These are phyloP conservation scores for Paecilomyces sp. DNA, from an alignment of 2,329 filamentous ascomycete species.

Conservation along the genomic window DNA sequence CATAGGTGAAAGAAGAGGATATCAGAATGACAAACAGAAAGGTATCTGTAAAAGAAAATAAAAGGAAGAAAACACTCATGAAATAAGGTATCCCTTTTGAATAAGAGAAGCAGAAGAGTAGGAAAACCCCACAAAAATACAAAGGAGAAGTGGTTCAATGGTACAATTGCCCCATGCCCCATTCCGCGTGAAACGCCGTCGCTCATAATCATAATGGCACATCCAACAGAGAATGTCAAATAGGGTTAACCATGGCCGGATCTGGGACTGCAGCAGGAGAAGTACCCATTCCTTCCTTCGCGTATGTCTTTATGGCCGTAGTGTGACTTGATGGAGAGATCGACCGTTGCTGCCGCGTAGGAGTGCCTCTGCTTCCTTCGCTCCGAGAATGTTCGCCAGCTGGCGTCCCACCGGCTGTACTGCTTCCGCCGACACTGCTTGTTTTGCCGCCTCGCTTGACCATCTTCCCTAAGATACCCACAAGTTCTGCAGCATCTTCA, in stretches of 20 bases:
- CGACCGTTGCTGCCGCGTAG: slow-evolving; percentile 6
- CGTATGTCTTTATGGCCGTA: not conserved
- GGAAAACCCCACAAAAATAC: not conserved
- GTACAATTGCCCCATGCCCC: not conserved
- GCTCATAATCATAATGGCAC: not conserved
- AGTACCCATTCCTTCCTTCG: not conserved
- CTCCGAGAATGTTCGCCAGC: slow-evolving; percentile 22
- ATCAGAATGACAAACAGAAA: not conserved
- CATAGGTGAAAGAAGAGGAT: not conserved
- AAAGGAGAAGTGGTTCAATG: not conserved
- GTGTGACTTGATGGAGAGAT: slow-evolving; percentile 9
- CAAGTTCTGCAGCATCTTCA: slow-evolving; percentile 79
- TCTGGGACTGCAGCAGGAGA: slow-evolving; percentile 21
- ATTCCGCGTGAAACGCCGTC: not conserved
- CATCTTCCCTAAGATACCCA: slow-evolving; percentile 80
- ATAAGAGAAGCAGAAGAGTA: not conserved
- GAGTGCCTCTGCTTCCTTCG: slow-evolving; percentile 22
- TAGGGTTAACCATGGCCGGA: slow-evolving; percentile 28
- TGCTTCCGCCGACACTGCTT: slow-evolving; percentile 21
- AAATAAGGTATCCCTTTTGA: not conserved
- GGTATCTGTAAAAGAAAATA: not conserved
- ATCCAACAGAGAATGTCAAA: slow-evolving; percentile 14
- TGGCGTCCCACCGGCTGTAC: slow-evolving; percentile 18
- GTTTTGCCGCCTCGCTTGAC: slow-evolving; percentile 61
- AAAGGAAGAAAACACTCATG: not conserved